phyloP scores from a whole-genome alignment of 805 yeast species.

The Nakazawaea siamensis region DNA sequence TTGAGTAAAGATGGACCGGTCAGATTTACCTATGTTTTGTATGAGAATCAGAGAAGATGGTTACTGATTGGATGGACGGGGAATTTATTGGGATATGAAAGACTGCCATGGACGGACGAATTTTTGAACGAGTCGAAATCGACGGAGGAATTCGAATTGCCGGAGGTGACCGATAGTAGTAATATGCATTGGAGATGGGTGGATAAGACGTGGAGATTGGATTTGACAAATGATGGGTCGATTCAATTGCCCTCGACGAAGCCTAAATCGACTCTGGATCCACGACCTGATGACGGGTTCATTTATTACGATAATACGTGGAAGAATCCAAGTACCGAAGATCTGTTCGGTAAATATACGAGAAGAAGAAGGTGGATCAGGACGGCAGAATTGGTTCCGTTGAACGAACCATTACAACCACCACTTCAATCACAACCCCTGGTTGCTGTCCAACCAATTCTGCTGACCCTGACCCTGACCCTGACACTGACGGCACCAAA shows the following conservation, averaged over 20 bases:
- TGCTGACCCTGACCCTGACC: no score
- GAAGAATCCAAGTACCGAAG: slow-evolving; percentile 86
- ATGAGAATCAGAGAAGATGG: slow-evolving; percentile 96
- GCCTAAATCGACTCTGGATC: slow-evolving; percentile 56
- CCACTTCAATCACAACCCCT: no score
- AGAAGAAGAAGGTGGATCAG: slow-evolving; percentile 95
- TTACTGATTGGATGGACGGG: slow-evolving; percentile 97
- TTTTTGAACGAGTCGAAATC: slow-evolving; percentile 79
- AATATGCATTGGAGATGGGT: slow-evolving; percentile 93
- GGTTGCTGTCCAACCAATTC: no score
- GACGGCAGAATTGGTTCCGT: slow-evolving; percentile 80
- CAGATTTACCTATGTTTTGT: slow-evolving; percentile 83
- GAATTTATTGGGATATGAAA: slow-evolving; percentile 81
- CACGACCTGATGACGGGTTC: slow-evolving; percentile 75
- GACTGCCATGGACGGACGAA: slow-evolving; percentile 97
- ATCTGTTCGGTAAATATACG: slow-evolving; percentile 83
- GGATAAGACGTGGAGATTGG: slow-evolving; percentile 86
- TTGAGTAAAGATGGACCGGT: slow-evolving; percentile 35
- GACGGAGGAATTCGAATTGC: slow-evolving; percentile 72
- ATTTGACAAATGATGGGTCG: slow-evolving; percentile 82
- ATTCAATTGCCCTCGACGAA: slow-evolving; percentile 60
- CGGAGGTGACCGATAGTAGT: slow-evolving; percentile 57
- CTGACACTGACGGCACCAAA: no score
- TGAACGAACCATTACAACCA: no score
- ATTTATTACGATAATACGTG: slow-evolving; percentile 89